These are phyloP conservation scores for Ceriops decandra DNA, from an alignment of 345 rosid genomes.

Conservation along the genomic window DNA sequence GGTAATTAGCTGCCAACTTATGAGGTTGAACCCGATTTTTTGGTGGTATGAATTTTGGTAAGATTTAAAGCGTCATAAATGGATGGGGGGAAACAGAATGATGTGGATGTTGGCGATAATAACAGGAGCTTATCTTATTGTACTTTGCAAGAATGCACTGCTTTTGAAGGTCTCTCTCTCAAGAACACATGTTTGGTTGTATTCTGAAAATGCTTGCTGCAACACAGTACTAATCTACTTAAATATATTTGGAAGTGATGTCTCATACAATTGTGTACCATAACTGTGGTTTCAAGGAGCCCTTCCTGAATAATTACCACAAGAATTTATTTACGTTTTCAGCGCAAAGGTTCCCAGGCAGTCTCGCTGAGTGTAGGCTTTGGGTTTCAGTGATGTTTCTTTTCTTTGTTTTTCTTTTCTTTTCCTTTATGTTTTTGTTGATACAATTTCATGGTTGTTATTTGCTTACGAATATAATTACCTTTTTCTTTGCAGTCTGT, in stretches of 20 bases:
- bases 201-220: neutral
- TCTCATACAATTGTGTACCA: no score
- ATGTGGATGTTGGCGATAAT: neutral
- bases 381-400: neutral
- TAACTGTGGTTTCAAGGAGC: neutral
- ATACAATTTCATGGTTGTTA: neutral
- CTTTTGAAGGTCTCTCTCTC: neutral
- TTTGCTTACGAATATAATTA: conserved; percentile 9
- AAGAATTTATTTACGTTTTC: neutral
- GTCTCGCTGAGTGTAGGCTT: conserved; percentile 2
- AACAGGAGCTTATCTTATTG: neutral
- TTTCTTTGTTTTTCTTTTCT: no score
- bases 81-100: neutral
- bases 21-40: conserved; percentile 1
- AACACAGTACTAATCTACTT: neutral
- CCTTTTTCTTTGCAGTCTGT: conserved; percentile 48
- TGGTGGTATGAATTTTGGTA: neutral
- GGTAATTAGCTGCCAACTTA: conserved; percentile 42
- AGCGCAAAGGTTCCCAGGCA: neutral
- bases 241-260: neutral
- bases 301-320: neutral
- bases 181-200: conserved; percentile 2
- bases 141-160: neutral
- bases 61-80: neutral
- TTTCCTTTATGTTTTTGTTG: no score